Base-by-base conservation (phyloP, 192 early-diverging fungal genomes). In the Cetraspora pellucida region DNA sequence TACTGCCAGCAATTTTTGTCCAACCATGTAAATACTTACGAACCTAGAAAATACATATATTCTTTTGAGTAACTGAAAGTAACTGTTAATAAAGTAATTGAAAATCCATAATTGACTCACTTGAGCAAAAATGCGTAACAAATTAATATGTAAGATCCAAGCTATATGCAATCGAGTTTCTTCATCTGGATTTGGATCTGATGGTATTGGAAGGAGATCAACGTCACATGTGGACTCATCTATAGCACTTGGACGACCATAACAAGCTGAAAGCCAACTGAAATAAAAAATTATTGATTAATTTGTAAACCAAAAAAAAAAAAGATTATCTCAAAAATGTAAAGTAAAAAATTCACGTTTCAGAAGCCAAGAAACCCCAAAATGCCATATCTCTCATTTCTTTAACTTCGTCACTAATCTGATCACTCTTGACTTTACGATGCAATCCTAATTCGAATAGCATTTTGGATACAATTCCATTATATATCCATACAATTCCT, bases 341-440 rank as follows among this genome's bases (percentile, higher is more conserved):
- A 13, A 23, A 60, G 11, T n/a, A n/a, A n/a, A n/a, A n/a, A n/a
- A 43, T n/a, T 74, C 27, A 75, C 74, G 60, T 50, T 64, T 75
- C 74, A 2, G 59, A 31, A 60, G 63, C 21, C 49, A 75, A 75
- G 44, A 58, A 75, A 11, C 74, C 74, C 74, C 74, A 75, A 46
- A 75, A 75, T 63, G 74, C 74, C 74, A 75, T 75, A 50, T 75
- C 74, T 63, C 74, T 60, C 74, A 75, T 47, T 64, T 75, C 74
- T 5, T 75, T 75, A 28, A 75, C 55, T 64, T 60, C 72, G 0
- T 57, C 59, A 11, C 17, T 57, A 57, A 72, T 31, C n/a, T 65
- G 63, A 30, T 49, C 13, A 71, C 30, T 75, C n/a, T 75, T 75
- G 44, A 75, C 63, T 75, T 75, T 75, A 43, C 74, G 74, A 64